Base-by-base conservation (phyloP, 495 filamentous ascomycete genomes). In the Corynascus novoguineensis region DNA sequence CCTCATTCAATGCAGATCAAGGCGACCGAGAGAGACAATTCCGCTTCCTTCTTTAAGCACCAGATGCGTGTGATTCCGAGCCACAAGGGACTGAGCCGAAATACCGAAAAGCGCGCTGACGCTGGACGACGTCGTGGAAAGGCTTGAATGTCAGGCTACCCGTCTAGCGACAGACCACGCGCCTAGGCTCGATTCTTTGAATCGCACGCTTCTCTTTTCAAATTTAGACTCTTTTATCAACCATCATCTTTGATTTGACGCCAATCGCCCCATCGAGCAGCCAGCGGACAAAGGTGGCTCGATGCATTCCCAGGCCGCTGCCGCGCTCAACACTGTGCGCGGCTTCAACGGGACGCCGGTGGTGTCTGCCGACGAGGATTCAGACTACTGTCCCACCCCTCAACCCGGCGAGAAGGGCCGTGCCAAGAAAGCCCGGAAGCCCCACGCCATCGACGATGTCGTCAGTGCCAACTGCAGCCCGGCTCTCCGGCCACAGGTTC, bases 361-460 rank as follows among this genome's bases (percentile, higher is more conserved):
- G n/a, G 82, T 81, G 19, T 93, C 90, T 47, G 88, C 81, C 38
- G 89, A 91, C 61, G 91, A 95, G 64, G 90, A 93, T 57, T 90
- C 87, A 14, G 90, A 93, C 67, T 81, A 80, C 59, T 74, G 68
- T 62, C 51, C 59, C 37, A 67, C 71, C 31, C 66, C 68, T 41
- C 71, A 71, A 59, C 64, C 61, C 46, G 64, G 66, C 60, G 65
- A 67, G 35, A 68, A 69, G 63, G 45, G 60, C 59, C 40, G 66
- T 53, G 27, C n/a, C 59, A 58, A 59, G 63, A 60, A 68, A 52
- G 50, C 59, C 34, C 48, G 48, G 41, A 71, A 63, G 49, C 40
- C 63, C n/a, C 58, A 54, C 32, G 51, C 60, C 37, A 62, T 82
- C 29, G 66, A 78, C 68, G 78, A 82, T 71, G 75, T 82, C 14